Evolutionary conservation across 225 moss, liverwort and hornwort genomes (phyloP), one percentile per base, ranked within the genome.

Genomic region (Takakia lepidozioides): DNA sequence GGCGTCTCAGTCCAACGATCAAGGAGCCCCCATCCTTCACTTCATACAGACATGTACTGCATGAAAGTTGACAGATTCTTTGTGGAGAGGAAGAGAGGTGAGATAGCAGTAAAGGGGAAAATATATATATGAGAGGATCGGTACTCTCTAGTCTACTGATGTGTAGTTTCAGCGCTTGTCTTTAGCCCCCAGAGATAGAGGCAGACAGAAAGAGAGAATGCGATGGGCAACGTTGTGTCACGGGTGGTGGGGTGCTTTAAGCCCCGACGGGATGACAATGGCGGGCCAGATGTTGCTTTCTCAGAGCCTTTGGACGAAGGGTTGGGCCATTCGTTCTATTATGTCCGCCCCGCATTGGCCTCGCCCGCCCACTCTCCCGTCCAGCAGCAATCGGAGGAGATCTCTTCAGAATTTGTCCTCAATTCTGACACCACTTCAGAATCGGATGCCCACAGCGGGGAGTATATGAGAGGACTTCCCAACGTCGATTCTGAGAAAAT

Each of bases 281-380:
- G 55, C 26, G 28, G 66, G 18, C 72, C 67, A 5, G 87, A 75
- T 66, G 52, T 98, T 61, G 84, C 82, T 57, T 98, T 85, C 55
- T 88, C 98, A 39, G 91, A 91, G 47, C 86, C 90, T 23, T 21
- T 95, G 69, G 98, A 98, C 57, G 98, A 91, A 72, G 98, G 98
- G 17, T 58, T 98, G 60, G 98, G 98, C 5, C 98, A 98, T 51
- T 98, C 98, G 4, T 98, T 98, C 52, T 98, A 87, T 53, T 98
- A 98, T 39, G 87, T 98, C 6, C 73, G 98, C 17, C 98, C 85
- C 24, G 74, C 70, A 21, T 59, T 73, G 0, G 86, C 71, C 36
- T 80, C 82, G 10, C 71, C 82, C 15, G 19, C 64, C 3, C 36
- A 71, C 20, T 58, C 70, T 15, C 73, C 77, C 28, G 66, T 73